A percentile compares a stretch with the other conserved stretches of the same genome.
Evolutionary conservation across 805 yeast genomes (phyloP).

Genomic region (Novakomyces olei): DNA sequence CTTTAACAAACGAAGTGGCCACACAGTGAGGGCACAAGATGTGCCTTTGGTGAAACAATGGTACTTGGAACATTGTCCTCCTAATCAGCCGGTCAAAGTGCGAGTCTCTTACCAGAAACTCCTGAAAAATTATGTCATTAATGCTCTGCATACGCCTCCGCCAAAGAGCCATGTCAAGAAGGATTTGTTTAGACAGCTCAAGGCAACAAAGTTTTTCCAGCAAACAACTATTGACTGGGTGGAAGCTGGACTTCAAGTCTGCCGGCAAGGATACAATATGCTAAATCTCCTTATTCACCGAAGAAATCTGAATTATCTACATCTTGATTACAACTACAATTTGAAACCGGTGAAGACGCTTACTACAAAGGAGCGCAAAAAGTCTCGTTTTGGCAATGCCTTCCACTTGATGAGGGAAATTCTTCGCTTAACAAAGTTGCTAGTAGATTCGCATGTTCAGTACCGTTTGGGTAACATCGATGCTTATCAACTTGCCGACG

Average conservation of each 20-base stretch:
- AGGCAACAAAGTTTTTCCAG: conserved; percentile 69
- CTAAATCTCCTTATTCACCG: conserved; percentile 71
- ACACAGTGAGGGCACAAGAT: conserved; percentile 65
- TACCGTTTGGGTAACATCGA: conserved; percentile 76
- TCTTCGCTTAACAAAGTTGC: conserved; percentile 53
- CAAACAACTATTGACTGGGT: conserved; percentile 92
- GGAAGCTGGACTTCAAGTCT: conserved; percentile 87
- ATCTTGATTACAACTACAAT: conserved; percentile 86
- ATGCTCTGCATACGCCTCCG: conserved; percentile 35
- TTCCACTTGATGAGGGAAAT: conserved; percentile 86
- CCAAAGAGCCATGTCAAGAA: conserved; percentile 28
- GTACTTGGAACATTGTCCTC: conserved; percentile 48
- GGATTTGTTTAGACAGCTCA: conserved; percentile 40
- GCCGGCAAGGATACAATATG: conserved; percentile 88
- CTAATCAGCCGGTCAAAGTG: conserved; percentile 46
- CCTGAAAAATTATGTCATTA: conserved; percentile 51
- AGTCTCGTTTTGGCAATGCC: conserved; percentile 88
- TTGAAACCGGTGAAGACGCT: conserved; percentile 88
- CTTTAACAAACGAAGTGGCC: conserved; percentile 52
- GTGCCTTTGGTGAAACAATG: conserved; percentile 65
- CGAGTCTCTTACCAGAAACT: conserved; percentile 75
- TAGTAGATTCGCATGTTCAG: conserved; percentile 89
- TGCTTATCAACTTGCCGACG: conserved; percentile 88
- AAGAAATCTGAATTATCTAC: conserved; percentile 76
- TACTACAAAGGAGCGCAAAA: conserved; percentile 87